Evolutionary conservation across 208 protist genomes (phyloP).

Genomic region (Crithidia acanthocephali): DNA sequence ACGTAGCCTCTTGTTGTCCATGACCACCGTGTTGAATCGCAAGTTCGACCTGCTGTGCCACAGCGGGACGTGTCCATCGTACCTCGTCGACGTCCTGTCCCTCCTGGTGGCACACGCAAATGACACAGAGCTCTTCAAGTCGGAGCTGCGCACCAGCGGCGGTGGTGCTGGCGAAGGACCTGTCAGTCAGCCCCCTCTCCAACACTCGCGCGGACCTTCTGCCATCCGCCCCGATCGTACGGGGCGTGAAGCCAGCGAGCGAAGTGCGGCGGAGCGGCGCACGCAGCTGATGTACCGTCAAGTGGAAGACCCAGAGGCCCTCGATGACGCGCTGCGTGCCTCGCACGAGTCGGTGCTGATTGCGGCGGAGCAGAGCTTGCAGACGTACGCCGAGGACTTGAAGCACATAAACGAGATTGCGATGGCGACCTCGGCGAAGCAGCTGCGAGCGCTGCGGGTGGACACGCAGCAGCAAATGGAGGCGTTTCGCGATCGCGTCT

Average conservation of each 20-base stretch:
- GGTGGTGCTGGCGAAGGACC: background rate
- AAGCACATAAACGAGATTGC: constrained; percentile 67
- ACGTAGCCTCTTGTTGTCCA: constrained; percentile 1
- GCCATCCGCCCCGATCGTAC: background rate
- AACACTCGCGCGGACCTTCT: background rate
- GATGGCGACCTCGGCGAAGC: constrained; percentile 61
- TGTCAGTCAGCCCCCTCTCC: background rate
- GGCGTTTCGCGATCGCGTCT: constrained; percentile 49
- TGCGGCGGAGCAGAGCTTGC: constrained; percentile 63
- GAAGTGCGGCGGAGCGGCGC: constrained; percentile 28
- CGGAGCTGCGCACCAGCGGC: constrained; percentile 40
- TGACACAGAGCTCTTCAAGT: constrained; percentile 79
- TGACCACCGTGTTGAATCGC: constrained; percentile 62
- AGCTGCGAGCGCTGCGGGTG: constrained; percentile 52
- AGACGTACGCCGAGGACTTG: constrained; percentile 62
- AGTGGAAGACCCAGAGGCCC: constrained; percentile 29
- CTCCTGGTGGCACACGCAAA: constrained; percentile 82
- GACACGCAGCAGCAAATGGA: constrained; percentile 53
- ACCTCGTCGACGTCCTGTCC: constrained; percentile 75
- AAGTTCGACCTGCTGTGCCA: constrained; percentile 71
- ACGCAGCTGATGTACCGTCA: constrained; percentile 30
- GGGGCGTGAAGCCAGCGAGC: constrained; percentile 16
- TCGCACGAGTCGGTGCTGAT: constrained; percentile 55
- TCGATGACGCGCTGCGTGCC: constrained; percentile 40
- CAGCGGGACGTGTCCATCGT: constrained; percentile 62